Conservation (phyloP, 257 asterid genomes). For the Solanum sejunctum region DNA sequence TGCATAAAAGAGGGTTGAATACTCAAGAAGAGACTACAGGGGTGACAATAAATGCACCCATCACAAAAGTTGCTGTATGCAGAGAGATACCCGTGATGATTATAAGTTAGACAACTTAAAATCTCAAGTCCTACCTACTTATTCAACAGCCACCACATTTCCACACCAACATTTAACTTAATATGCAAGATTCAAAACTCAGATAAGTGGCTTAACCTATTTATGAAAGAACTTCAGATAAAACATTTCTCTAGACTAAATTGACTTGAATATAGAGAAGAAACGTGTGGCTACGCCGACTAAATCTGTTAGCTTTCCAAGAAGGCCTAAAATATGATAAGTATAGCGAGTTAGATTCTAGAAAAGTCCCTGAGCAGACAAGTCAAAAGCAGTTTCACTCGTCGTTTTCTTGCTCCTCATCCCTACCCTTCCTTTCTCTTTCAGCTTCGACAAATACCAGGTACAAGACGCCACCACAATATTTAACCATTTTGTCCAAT, state of each 20-base stretch:
- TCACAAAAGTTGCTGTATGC: neutral
- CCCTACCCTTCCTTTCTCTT: neutral
- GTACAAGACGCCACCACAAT: neutral
- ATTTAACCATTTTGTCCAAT: neutral
- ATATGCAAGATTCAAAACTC: neutral
- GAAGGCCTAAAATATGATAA: neutral
- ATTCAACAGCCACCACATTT: neutral
- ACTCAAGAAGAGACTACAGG: neutral
- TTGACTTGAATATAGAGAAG: neutral
- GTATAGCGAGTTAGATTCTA: neutral
- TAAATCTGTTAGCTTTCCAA: neutral
- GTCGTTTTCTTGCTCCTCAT: neutral
- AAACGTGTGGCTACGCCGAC: neutral
- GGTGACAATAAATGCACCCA: neutral
- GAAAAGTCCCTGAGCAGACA: neutral
- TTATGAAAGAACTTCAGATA: neutral
- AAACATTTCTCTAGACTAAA: neutral
- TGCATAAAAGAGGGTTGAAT: constrained; percentile 14
- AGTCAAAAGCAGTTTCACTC: neutral
- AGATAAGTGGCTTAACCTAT: neutral
- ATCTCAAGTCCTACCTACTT: neutral
- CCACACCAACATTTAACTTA: neutral
- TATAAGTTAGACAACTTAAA: neutral
- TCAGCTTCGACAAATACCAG: neutral
- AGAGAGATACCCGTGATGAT: neutral